Conservation (phyloP, 31 red algal species). For the Odonthalia washingtoniensis region DNA sequence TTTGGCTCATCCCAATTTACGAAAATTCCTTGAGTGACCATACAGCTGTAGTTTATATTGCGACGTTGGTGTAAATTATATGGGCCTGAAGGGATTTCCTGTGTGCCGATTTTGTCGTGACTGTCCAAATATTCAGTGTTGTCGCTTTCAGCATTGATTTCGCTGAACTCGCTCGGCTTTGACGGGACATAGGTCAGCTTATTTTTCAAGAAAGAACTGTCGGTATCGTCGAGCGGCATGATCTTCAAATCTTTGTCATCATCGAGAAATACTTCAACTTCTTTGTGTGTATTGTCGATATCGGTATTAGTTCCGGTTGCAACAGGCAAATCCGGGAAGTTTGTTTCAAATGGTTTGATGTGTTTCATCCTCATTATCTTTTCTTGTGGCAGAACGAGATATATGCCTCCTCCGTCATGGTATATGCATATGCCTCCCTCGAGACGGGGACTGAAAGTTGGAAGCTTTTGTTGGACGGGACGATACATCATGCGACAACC, state of each 20-base stretch:
- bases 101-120: background rate
- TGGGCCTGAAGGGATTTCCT: background rate
- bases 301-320: background rate
- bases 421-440: background rate
- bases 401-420: background rate
- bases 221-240: no score
- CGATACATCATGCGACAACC: constrained; percentile 31
- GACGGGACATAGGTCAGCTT: no score
- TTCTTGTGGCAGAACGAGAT: background rate
- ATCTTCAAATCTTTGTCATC: no score
- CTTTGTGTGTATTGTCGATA: background rate
- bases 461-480: background rate
- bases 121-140: background rate
- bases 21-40: background rate
- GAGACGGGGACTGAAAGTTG: background rate
- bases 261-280: background rate
- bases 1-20: constrained; percentile 3
- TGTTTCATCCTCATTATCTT: background rate
- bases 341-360: background rate
- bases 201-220: no score
- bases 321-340: background rate
- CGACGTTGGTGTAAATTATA: background rate
- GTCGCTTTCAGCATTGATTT: background rate
- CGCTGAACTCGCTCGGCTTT: background rate
- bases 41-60: background rate